Evolutionary conservation across 2,329 filamentous ascomycete species (phyloP).

Genomic region (Cladophialophora bantiana): DNA sequence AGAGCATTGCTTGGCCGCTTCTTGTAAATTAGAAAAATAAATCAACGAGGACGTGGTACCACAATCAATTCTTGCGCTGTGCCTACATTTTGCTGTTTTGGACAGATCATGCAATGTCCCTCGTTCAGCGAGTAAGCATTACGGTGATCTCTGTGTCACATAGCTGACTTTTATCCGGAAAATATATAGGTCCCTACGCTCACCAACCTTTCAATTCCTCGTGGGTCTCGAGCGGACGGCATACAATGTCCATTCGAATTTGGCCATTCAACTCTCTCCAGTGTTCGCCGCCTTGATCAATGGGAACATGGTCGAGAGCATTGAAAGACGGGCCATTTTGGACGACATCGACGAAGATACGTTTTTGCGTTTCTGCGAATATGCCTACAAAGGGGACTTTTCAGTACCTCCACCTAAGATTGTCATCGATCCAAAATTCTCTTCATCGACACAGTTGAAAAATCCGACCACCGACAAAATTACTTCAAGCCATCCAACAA

Average conservation of each 20-base stretch:
- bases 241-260: constrained; percentile 21
- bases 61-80: background rate
- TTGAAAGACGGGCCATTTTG: constrained; percentile 45
- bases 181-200: background rate
- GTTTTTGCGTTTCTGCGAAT: constrained; percentile 58
- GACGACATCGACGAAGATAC: constrained; percentile 58
- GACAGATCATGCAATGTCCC: background rate
- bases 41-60: background rate
- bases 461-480: background rate
- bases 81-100: background rate
- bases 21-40: background rate
- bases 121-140: background rate
- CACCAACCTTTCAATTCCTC: constrained; percentile 19
- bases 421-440: background rate
- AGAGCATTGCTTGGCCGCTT: background rate
- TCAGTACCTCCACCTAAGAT: constrained; percentile 45
- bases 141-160: background rate
- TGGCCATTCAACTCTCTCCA: constrained; percentile 19
- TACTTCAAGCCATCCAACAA: background rate
- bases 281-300: constrained; percentile 20
- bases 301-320: constrained; percentile 18
- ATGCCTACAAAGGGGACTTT: constrained; percentile 59
- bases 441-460: background rate
- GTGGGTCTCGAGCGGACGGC: constrained; percentile 6
- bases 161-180: no score